Base-by-base conservation (phyloP, 2,329 filamentous ascomycete species). In the Polytolypa hystricis region DNA sequence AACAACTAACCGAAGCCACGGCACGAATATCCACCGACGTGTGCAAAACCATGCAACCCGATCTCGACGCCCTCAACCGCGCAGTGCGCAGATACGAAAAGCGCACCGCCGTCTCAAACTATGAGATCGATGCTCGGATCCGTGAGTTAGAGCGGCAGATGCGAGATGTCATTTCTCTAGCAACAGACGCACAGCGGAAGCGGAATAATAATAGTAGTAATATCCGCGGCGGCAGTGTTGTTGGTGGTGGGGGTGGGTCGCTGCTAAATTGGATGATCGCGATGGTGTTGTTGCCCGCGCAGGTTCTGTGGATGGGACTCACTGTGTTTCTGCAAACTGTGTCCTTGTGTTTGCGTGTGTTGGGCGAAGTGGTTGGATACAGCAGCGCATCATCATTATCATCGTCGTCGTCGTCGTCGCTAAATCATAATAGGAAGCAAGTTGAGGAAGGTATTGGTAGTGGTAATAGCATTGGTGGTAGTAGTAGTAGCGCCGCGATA, bases 61-160 rank as follows among this genome's bases (percentile, higher is more conserved):
- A 95, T 41, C 70, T 96, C 4, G 87, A 95, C 49, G 84, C 85
- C 0, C 66, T 96, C 20, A 91, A 86, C 49, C 79, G 89, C 32
- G 87, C 89, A 3, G 81, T 96, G 30, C 74, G 89, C 14, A 77
- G 85, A 23, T 94, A 94, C 50, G 89, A 96, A 63, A 95, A 93
- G 62, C 83, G 86, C 49, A 77, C 81, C 4, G 80, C 80, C 0
- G 67, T 87, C 5, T 72, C 86, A 18, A 73, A 82, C 7, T 70
- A 81, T 37, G 80, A 89, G 51, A 84, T 79, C 2, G 85, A 94
- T 45, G 73, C 77, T 6, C 74, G 81, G 16, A 73, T 95, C 40
- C 71, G 75, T 27, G 72, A 77, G 14, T 66, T 94, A 4, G 82
- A 93, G 45, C 65, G 68, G 1, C 71, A 81, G 23, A 59, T 93